phyloP scores from a whole-genome alignment of 2,329 filamentous ascomycete species.

The Chlorencoelia australis region DNA sequence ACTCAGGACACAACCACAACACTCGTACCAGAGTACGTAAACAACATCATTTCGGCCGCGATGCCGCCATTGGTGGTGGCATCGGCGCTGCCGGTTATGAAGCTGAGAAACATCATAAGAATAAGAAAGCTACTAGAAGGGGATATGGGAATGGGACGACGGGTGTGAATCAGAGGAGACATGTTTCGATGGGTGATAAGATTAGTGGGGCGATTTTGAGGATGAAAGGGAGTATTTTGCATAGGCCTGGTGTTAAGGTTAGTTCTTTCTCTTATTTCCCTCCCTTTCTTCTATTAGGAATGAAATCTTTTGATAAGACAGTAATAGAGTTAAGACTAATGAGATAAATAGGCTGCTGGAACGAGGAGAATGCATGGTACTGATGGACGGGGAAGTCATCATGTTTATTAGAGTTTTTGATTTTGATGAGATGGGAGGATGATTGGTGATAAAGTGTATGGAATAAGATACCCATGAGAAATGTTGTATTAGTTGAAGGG shows the following conservation, averaged over 20 bases:
- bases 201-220: constrained; percentile 66
- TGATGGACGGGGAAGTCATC: constrained; percentile 51
- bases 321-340: constrained; percentile 1
- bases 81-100: constrained; percentile 5
- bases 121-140: no score
- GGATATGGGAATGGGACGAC: no score
- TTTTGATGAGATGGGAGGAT: no score
- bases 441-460: no score
- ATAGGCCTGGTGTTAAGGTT: constrained; percentile 62
- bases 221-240: constrained; percentile 59
- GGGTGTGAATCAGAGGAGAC: neutral
- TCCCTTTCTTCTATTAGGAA: neutral
- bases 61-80: constrained; percentile 9
- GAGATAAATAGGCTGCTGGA: constrained; percentile 49
- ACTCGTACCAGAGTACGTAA: no score
- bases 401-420: no score
- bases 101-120: no score
- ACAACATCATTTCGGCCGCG: constrained; percentile 16
- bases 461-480: no score
- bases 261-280: constrained; percentile 14
- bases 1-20: no score
- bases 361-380: constrained; percentile 66
- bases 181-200: constrained; percentile 54
- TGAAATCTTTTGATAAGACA: neutral
- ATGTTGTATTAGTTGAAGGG: no score